Percentiles rank a stretch among this genome's conserved stretches.
Conservation (phyloP, 139 green algal species). For the Dunaliella primolecta region DNA sequence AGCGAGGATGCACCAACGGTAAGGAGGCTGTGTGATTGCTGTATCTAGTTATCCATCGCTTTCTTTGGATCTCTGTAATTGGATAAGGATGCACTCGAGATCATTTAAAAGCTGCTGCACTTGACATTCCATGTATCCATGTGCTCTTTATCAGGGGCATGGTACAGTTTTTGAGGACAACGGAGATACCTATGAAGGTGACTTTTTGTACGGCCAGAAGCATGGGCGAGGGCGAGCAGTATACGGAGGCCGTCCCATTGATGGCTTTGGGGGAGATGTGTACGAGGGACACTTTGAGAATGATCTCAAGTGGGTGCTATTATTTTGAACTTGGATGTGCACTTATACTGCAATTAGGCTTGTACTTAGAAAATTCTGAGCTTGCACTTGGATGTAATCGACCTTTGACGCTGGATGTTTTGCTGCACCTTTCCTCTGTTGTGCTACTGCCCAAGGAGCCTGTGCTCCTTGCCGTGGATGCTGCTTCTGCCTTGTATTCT, state of each 20-base stretch:
- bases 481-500: too few relatives aligned
- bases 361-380: neutral
- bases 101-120: too few relatives aligned
- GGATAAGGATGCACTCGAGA: too few relatives aligned
- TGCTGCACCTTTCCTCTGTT: too few relatives aligned
- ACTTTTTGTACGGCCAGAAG: conserved; percentile 48
- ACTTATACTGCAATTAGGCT: neutral
- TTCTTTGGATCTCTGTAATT: too few relatives aligned
- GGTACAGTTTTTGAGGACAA: conserved; percentile 62
- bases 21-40: conserved; percentile 6
- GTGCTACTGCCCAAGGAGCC: too few relatives aligned
- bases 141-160: too few relatives aligned
- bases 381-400: too few relatives aligned
- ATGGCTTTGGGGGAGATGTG: conserved; percentile 64
- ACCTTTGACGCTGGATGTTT: too few relatives aligned
- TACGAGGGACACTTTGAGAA: conserved; percentile 68
- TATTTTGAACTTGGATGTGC: neutral
- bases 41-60: too few relatives aligned
- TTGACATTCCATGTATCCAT: too few relatives aligned
- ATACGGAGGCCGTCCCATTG: conserved; percentile 54
- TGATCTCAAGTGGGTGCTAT: conserved; percentile 41
- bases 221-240: conserved; percentile 53
- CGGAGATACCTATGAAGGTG: conserved; percentile 68
- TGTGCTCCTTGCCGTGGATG: too few relatives aligned
- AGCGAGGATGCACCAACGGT: conserved; percentile 46